Conservation (phyloP, 1,284 basidiomycete species). For the Rhodotorula sp. region DNA sequence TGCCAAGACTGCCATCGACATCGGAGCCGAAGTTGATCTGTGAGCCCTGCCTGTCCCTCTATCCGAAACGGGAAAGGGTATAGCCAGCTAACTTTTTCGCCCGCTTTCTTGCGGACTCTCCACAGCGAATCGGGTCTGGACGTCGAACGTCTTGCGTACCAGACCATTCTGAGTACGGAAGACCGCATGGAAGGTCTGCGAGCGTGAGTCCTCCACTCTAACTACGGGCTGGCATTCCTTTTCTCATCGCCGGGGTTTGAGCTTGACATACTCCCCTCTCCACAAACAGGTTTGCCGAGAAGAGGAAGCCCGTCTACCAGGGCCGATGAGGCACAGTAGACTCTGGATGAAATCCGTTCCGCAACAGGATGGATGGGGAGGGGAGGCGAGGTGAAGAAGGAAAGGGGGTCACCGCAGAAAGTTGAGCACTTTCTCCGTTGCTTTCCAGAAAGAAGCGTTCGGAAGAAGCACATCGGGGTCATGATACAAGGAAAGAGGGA, state of each 20-base stretch:
- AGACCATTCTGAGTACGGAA: slow-evolving; percentile 71
- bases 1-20: slow-evolving; percentile 83
- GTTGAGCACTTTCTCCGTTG: too few species aligned
- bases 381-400: neutral
- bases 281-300: slow-evolving; percentile 67
- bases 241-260: neutral
- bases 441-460: too few species aligned
- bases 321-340: slow-evolving; percentile 60
- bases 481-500: too few species aligned
- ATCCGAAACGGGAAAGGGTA: too few species aligned
- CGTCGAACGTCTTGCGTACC: slow-evolving; percentile 83
- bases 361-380: too few species aligned
- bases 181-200: slow-evolving; percentile 82
- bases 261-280: neutral
- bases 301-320: slow-evolving; percentile 75
- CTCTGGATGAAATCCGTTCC: too few species aligned
- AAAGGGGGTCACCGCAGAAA: neutral
- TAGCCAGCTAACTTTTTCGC: too few species aligned
- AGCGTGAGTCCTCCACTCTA: slow-evolving; percentile 53
- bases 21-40: slow-evolving; percentile 74
- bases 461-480: too few species aligned
- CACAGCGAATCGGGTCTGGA: slow-evolving; percentile 65
- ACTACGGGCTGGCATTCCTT: neutral
- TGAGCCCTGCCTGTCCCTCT: slow-evolving; percentile 44
- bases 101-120: too few species aligned